Base-by-base conservation (phyloP, 768 basidiomycete species). In the Amanita polypyramis region DNA sequence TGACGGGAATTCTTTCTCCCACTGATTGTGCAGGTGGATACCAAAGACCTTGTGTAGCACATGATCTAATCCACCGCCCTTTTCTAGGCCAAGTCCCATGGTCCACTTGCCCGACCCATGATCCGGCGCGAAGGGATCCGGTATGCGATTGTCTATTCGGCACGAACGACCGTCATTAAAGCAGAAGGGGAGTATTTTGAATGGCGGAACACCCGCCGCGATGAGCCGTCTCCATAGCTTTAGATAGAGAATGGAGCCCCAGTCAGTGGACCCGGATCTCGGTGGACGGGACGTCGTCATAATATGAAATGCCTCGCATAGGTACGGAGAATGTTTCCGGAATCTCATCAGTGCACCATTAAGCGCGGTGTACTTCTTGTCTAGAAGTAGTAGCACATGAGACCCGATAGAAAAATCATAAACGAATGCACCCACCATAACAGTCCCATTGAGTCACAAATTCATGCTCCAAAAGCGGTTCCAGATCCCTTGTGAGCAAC, bases 401-500 rank as follows among this genome's bases (percentile, higher is more conserved):
- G 41, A 47, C 30, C 21, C 19, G 14, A 21, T 25, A n/a, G 19
- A 23, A 25, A 21, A 34, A 11, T 7, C 1, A 15, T 48, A 27
- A 27, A 7, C 7, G 25, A 25, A 17, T 36, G 29, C 12, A 59
- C 80, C 36, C 60, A 92, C 94, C 89, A 58, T 97, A 97, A 62
- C 95, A 97, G 60, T 99, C 95, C 95, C 95, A 99, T 58, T 99
- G 93, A 1, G 91, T 95, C 8, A 97, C 90, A 60, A 94, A 99
- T 64, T 99, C 95, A 57, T 90, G 85, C 62, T 96, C 94, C 5
- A 87, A 73, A 47, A 97, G 69, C 7, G 94, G 92, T 2, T 81
- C 70, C 29, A 98, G 67, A 65, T 93, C 88, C 47, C 95, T 70
- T 38, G 91, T 95, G 53, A 97, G 69, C 47, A 98, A 73, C 43